Conservation (phyloP, 2,329 filamentous ascomycete species). For the Karstenula rhodostoma region DNA sequence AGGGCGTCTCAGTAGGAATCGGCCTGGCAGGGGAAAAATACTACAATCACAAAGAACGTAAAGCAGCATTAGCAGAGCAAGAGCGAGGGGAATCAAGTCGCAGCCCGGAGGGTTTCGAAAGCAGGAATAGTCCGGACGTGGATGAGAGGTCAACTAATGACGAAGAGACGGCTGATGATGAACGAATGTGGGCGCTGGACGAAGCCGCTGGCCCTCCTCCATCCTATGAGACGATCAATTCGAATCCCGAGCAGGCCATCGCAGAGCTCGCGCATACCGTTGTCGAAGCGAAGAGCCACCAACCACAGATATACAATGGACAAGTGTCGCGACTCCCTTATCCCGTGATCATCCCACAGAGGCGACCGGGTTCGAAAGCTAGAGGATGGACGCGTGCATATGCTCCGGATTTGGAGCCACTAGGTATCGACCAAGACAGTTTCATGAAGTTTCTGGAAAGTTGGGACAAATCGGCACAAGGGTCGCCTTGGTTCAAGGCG, state of each 20-base stretch:
- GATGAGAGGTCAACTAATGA: conserved; percentile 2
- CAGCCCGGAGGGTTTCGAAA: not conserved
- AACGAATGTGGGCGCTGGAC: conserved; percentile 24
- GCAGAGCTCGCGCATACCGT: conserved; percentile 21
- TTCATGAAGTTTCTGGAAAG: conserved; percentile 60
- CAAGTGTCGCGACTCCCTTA: conserved; percentile 24
- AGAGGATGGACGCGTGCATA: conserved; percentile 65
- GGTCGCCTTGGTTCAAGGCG: conserved; percentile 26
- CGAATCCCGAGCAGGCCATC: conserved; percentile 11
- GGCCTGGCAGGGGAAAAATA: conserved; percentile 27
- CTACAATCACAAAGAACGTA: conserved; percentile 26
- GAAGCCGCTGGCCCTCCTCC: conserved; percentile 20
- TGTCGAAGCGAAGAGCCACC: not conserved
- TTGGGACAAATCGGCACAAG: conserved; percentile 56
- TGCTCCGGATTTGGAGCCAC: conserved; percentile 56
- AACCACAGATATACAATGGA: not conserved
- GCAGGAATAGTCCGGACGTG: not conserved
- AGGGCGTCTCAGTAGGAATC: conserved; percentile 22
- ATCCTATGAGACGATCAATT: conserved; percentile 15
- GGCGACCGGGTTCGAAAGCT: conserved; percentile 57
- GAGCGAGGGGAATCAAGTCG: conserved; percentile 9
- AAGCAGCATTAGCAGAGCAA: conserved; percentile 19
- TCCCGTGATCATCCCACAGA: conserved; percentile 62
- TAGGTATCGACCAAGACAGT: conserved; percentile 57
- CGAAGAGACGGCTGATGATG: conserved; percentile 16